Evolutionary conservation across 2,329 filamentous ascomycete species (phyloP), one percentile per base, ranked within the genome.

Genomic region (Cladophialophora psammophila): DNA sequence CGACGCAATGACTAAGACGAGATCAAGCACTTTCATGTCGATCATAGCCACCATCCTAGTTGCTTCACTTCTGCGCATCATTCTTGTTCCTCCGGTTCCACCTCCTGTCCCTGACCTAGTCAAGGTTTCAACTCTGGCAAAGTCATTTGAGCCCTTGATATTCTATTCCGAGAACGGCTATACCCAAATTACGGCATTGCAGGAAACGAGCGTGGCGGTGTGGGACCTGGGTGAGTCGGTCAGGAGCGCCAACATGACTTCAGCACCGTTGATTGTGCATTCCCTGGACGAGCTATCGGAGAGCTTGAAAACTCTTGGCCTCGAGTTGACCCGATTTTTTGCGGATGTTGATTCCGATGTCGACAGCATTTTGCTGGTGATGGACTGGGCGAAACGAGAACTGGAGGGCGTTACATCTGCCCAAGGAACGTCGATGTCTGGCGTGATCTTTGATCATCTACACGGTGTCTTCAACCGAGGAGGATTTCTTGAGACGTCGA

Each of bases 151-250:
- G 78, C 94, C 94, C 5, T 85, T 97, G 53, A 96, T 98, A 69
- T 95, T 95, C 81, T 97, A 96, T 76, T 96, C 93, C 0, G 93
- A 97, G 75, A 91, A 94, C 76, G 93, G 93, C 8, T 89, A 93
- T 52, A 87, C 89, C 42, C 93, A 97, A 75, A 93, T 97, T 48
- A 89, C 90, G 65, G 92, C 96, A 70, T 82, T 98, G 57, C 93
- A 96, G 78, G 93, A 95, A 63, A 97, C 94, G 0, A 92, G 93
- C 52, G 90, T 96, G 36, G 94, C 94, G 0, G 93, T 98, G 32
- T 97, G 94, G 92, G 94, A 98, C 77, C 85, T 98, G 5, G 91
- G 93, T 66, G 94, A 97, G 83, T 96, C 91, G 71, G 91, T 97
- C 64, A 88, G 94, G 58, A 88, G 87, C 5, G 94, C 93, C 66